phyloP scores from a whole-genome alignment of 345 rosid species.

The Gossypioides kirkii region DNA sequence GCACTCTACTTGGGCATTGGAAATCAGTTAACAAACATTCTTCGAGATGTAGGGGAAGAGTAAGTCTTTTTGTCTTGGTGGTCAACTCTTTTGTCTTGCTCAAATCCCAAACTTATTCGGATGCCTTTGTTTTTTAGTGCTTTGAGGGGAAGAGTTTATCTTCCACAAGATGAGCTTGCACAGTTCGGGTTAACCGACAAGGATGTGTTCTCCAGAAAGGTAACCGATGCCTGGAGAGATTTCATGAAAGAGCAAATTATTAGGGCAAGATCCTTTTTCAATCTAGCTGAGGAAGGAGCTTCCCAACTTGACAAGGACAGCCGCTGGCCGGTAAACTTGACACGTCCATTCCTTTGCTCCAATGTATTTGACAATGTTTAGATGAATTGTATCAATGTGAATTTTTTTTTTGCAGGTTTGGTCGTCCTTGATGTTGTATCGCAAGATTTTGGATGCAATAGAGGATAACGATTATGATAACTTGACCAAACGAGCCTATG shows the following conservation, averaged over 20 bases:
- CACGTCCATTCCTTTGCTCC: not conserved
- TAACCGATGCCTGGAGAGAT: constrained; percentile 45
- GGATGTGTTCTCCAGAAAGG: constrained; percentile 44
- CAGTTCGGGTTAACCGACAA: constrained; percentile 44
- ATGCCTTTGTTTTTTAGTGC: constrained; percentile 24
- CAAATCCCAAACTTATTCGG: not conserved
- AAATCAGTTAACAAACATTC: constrained; percentile 59
- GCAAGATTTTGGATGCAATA: constrained; percentile 46
- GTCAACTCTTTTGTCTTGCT: no score
- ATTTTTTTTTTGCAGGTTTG: constrained; percentile 39
- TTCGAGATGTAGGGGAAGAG: constrained; percentile 65
- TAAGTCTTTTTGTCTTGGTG: constrained; percentile 19
- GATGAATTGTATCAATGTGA: not conserved
- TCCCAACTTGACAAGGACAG: constrained; percentile 51
- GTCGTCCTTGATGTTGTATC: constrained; percentile 47
- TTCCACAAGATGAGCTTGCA: constrained; percentile 57
- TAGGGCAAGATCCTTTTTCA: constrained; percentile 53
- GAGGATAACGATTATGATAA: constrained; percentile 58
- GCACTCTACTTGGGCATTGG: constrained; percentile 53
- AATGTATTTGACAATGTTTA: not conserved
- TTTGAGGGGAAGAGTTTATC: constrained; percentile 50
- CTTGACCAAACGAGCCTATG: constrained; percentile 50
- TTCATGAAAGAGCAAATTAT: constrained; percentile 56
- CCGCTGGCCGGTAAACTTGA: constrained; percentile 50
- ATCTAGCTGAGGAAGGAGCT: constrained; percentile 56